Evolutionary conservation across 306 rosid species (phyloP).

Genomic region (Pyrus communis): DNA sequence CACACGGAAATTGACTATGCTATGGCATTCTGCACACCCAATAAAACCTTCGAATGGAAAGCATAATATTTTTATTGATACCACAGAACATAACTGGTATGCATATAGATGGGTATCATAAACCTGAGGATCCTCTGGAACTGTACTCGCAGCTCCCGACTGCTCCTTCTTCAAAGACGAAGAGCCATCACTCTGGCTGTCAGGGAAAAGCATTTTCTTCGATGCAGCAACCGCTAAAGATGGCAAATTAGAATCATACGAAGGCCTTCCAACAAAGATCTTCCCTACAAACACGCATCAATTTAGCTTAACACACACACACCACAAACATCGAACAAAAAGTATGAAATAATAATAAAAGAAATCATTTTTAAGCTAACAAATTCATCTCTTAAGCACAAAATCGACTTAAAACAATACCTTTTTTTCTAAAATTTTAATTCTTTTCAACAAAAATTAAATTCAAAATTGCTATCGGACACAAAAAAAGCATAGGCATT

Average conservation of each 20-base stretch:
- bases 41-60: neutral
- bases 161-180: slow-evolving; percentile 44
- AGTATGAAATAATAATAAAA: neutral
- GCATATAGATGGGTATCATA: neutral
- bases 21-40: neutral
- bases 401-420: neutral
- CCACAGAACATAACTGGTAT: neutral
- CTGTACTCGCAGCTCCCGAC: slow-evolving; percentile 39
- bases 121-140: slow-evolving; percentile 62
- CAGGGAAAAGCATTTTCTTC: slow-evolving; percentile 65
- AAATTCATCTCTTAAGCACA: neutral
- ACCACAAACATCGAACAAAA: neutral
- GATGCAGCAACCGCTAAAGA: slow-evolving; percentile 60
- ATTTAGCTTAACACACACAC: slow-evolving; percentile 11
- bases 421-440: neutral
- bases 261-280: slow-evolving; percentile 44
- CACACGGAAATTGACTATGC: neutral
- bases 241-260: slow-evolving; percentile 55
- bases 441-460: neutral
- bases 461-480: neutral
- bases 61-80: neutral
- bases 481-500: neutral
- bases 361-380: neutral
- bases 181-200: slow-evolving; percentile 43
- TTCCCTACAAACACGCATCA: slow-evolving; percentile 50